Percentiles rank a stretch among this genome's conserved stretches.
These are phyloP conservation scores for Populus hybrid DNA, from an alignment of 441 rosid genomes.

Conservation along the genomic window DNA sequence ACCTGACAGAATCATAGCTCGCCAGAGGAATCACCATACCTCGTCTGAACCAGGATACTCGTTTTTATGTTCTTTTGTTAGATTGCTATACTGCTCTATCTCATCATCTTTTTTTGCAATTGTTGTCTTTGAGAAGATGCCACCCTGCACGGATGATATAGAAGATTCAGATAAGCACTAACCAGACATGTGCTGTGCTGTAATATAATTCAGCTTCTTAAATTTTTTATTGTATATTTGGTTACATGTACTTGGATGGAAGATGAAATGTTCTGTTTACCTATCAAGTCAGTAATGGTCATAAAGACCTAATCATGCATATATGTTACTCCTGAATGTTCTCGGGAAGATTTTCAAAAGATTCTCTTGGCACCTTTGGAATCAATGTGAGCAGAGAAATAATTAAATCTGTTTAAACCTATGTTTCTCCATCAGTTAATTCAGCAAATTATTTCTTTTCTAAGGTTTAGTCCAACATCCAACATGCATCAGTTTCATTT, in stretches of 20 bases:
- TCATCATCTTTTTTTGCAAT: slow-evolving; percentile 76
- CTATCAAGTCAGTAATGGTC: no score
- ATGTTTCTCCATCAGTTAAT: neutral
- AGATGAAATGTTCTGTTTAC: no score
- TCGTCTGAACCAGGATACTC: slow-evolving; percentile 37
- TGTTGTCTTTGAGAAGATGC: slow-evolving; percentile 69
- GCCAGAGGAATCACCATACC: slow-evolving; percentile 57
- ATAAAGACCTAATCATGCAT: no score
- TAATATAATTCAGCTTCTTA: no score
- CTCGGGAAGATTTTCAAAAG: no score
- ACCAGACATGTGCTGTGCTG: no score
- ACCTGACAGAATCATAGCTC: slow-evolving; percentile 43
- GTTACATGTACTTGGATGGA: no score
- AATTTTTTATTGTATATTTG: no score
- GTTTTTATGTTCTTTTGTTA: slow-evolving; percentile 43
- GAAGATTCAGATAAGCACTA: neutral
- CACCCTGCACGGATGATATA: slow-evolving; percentile 44
- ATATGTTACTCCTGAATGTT: no score
- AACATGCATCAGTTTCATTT: no score
- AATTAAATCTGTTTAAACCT: neutral
- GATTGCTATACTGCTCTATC: slow-evolving; percentile 58
- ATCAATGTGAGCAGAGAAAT: no score
- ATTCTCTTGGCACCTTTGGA: no score
- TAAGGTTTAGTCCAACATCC: neutral
- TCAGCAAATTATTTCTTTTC: neutral